Evolutionary conservation across 2,329 filamentous ascomycete species (phyloP).

Genomic region (Penicillium sp.): DNA sequence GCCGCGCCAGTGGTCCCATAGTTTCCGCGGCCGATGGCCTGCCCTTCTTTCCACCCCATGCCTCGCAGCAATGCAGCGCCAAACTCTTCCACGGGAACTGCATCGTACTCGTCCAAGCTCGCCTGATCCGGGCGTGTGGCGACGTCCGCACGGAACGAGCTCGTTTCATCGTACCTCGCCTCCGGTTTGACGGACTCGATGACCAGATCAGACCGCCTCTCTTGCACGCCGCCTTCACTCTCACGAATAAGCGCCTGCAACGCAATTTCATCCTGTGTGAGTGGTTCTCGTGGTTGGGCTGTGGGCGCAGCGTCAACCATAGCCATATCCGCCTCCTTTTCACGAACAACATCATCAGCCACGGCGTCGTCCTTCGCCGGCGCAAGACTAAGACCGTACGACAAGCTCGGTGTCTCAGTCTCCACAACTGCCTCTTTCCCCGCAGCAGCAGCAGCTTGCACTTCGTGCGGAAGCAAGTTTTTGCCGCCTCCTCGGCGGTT

Average conservation of each 20-base stretch:
- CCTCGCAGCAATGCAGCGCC: constrained; percentile 83
- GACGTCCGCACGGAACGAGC: constrained; percentile 68
- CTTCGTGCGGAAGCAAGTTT: constrained; percentile 57
- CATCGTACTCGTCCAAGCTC: constrained; percentile 77
- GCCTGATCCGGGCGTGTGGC: constrained; percentile 68
- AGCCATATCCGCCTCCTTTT: constrained; percentile 24
- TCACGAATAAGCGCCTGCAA: constrained; percentile 64
- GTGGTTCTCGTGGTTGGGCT: constrained; percentile 32
- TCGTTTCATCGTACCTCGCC: constrained; percentile 38
- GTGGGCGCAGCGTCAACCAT: constrained; percentile 23
- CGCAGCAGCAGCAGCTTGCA: constrained; percentile 48
- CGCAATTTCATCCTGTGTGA: constrained; percentile 60
- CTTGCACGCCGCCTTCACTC: constrained; percentile 38
- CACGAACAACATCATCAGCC: constrained; percentile 11
- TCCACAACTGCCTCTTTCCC: constrained; percentile 38
- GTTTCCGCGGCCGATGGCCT: constrained; percentile 54
- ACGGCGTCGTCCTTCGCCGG: constrained; percentile 17
- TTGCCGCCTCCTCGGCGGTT: constrained; percentile 57
- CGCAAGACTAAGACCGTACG: constrained; percentile 53
- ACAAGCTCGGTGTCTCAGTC: constrained; percentile 49
- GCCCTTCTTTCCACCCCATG: constrained; percentile 86
- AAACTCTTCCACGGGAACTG: constrained; percentile 90
- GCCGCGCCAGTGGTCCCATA: constrained; percentile 36
- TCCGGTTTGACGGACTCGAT: constrained; percentile 40
- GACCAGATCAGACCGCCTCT: constrained; percentile 47